phyloP scores from a whole-genome alignment of 1,284 basidiomycete species.

The Flammula alnicola region DNA sequence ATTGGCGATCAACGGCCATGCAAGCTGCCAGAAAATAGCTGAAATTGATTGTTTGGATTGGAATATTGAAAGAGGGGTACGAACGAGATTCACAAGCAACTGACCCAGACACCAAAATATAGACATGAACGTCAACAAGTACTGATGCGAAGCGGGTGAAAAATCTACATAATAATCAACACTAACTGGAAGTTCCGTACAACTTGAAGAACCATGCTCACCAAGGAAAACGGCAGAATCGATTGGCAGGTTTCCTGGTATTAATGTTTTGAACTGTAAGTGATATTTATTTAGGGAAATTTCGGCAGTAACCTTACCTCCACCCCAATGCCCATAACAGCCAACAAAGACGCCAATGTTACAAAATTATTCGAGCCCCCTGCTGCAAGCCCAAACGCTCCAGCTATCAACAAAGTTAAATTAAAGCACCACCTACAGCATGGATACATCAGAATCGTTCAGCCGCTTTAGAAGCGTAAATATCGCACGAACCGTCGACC shows the following conservation, averaged over 20 bases:
- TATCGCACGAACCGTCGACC: constrained; percentile 48
- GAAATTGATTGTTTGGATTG: neutral
- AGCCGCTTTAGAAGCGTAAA: neutral
- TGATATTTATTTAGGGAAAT: neutral
- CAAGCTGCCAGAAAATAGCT: constrained; percentile 42
- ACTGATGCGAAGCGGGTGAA: constrained; percentile 64
- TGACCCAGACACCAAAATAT: constrained; percentile 72
- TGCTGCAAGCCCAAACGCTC: constrained; percentile 66
- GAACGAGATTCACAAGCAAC: constrained; percentile 59
- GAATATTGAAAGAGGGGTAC: constrained; percentile 23
- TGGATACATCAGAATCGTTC: neutral
- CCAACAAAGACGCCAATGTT: constrained; percentile 55
- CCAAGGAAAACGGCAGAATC: constrained; percentile 78
- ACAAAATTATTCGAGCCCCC: constrained; percentile 58
- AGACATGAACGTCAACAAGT: constrained; percentile 63
- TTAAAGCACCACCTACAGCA: constrained; percentile 68
- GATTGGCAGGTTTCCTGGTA: constrained; percentile 66
- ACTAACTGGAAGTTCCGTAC: constrained; percentile 1
- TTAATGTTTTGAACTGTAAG: too few relatives aligned
- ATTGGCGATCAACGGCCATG: constrained; percentile 69
- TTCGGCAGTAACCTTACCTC: constrained; percentile 29
- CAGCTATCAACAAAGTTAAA: constrained; percentile 70
- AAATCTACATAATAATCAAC: constrained; percentile 46
- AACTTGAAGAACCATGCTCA: constrained; percentile 30
- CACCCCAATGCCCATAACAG: constrained; percentile 65